Evolutionary conservation across 192 early-diverging fungal genomes (phyloP).

Genomic region (Backusella tarrabulga): DNA sequence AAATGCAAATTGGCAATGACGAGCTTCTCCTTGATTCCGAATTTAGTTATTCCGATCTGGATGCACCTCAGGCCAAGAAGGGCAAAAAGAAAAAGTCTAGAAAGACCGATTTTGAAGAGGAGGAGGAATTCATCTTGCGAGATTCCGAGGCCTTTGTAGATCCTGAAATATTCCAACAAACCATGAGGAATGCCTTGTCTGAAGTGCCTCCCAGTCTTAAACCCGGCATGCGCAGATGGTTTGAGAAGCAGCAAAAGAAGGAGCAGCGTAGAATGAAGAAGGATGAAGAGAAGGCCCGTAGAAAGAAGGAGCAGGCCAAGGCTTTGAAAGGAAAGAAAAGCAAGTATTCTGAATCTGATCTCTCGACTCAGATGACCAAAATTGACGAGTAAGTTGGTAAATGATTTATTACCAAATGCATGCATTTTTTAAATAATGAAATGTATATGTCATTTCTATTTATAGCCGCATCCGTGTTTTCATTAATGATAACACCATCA

Average conservation of each 20-base stretch:
- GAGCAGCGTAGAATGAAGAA: constrained; percentile 3
- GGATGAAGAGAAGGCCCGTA: background rate
- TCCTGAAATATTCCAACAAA: constrained; percentile 11
- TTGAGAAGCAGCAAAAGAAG: constrained; percentile 14
- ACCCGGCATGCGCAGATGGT: constrained; percentile 19
- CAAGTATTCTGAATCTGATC: background rate
- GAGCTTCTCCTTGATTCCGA: background rate
- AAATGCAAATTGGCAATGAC: constrained; percentile 3
- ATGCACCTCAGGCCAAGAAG: background rate
- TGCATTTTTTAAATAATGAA: background rate
- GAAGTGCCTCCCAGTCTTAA: constrained; percentile 23
- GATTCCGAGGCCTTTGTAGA: background rate
- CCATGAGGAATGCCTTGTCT: constrained; percentile 7
- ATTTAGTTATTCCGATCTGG: background rate
- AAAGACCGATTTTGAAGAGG: constrained; percentile 4
- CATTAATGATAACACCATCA: constrained; percentile 31
- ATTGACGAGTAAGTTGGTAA: constrained; percentile 9
- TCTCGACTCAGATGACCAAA: constrained; percentile 2
- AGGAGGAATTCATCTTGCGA: background rate
- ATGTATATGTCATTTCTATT: background rate
- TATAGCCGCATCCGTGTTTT: constrained; percentile 23
- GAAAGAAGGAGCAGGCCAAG: background rate
- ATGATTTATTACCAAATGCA: background rate
- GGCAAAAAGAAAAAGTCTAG: background rate
- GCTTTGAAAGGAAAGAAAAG: constrained; percentile 1